Conservation (phyloP, 768 basidiomycete genomes). For the Kwoniella newhampshirensis region DNA sequence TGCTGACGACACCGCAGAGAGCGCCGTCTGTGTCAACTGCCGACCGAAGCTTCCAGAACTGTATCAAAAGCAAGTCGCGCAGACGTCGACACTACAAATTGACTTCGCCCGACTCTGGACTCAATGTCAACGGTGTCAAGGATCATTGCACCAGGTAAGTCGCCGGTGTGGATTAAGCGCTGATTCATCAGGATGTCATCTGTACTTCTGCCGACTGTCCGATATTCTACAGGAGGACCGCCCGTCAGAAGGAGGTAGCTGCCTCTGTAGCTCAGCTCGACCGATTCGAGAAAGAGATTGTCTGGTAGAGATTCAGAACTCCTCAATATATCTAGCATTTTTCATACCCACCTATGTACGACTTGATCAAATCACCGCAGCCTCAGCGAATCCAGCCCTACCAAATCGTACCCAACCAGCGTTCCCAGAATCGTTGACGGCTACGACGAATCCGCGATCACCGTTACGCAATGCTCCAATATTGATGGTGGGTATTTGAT, state of each 20-base stretch:
- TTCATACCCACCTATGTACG: conserved; percentile 12
- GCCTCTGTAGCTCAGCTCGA: conserved; percentile 75
- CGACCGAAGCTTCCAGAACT: conserved; percentile 78
- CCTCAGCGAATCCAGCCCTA: conserved; percentile 67
- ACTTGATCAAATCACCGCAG: conserved; percentile 22
- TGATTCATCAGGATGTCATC: conserved; percentile 73
- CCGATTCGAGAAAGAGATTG: conserved; percentile 66
- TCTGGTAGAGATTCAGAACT: conserved; percentile 37
- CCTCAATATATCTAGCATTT: conserved; percentile 10
- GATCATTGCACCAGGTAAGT: conserved; percentile 79
- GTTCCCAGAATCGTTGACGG: conserved; percentile 82
- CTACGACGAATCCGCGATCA: conserved; percentile 77
- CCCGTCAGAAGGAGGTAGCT: conserved; percentile 95
- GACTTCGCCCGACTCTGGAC: conserved; percentile 96
- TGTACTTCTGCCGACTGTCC: conserved; percentile 98
- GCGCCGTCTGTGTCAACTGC: conserved; percentile 94
- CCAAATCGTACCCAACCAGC: conserved; percentile 86
- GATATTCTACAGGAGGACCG: conserved; percentile 98
- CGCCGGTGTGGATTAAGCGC: background rate
- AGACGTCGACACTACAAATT: conserved; percentile 77
- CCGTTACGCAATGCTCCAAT: conserved; percentile 81
- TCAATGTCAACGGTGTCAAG: conserved; percentile 97
- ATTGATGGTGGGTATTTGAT: conserved; percentile 53
- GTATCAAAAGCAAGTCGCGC: conserved; percentile 76
- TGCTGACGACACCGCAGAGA: conserved; percentile 59